Conservation (phyloP, 768 basidiomycete species). For the Pulveroboletus sp. region DNA sequence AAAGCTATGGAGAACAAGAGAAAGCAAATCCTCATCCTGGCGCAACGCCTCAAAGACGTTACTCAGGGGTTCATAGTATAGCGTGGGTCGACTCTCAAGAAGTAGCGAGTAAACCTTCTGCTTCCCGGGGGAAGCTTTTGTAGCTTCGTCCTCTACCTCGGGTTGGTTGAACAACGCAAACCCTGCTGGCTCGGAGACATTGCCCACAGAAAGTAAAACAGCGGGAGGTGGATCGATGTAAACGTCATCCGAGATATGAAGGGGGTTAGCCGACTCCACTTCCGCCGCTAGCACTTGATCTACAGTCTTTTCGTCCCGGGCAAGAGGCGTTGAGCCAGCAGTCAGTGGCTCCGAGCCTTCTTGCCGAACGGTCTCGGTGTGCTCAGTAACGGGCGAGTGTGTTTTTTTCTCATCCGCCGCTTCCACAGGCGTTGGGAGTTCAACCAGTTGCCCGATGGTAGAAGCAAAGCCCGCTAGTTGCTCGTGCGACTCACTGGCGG, state of each 20-base stretch:
- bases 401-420: slow-evolving; percentile 3
- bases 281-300: slow-evolving; percentile 11
- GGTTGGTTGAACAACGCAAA: slow-evolving; percentile 60
- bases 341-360: slow-evolving; percentile 6
- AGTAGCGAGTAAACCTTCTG: slow-evolving; percentile 40
- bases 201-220: slow-evolving; percentile 48
- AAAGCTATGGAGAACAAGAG: slow-evolving; percentile 42
- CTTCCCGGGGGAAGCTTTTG: slow-evolving; percentile 9
- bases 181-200: slow-evolving; percentile 38
- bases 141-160: slow-evolving; percentile 23
- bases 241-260: slow-evolving; percentile 62
- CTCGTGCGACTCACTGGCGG: slow-evolving; percentile 21
- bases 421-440: slow-evolving; percentile 3
- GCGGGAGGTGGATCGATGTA: slow-evolving; percentile 76
- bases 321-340: slow-evolving; percentile 9
- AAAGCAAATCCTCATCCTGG: slow-evolving; percentile 50
- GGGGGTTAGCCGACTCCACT: slow-evolving; percentile 38
- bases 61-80: slow-evolving; percentile 76
- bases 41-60: slow-evolving; percentile 72
- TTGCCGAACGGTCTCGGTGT: slow-evolving; percentile 12
- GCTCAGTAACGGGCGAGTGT: slow-evolving; percentile 4
- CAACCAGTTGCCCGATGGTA: slow-evolving; percentile 5
- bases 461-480: slow-evolving; percentile 7
- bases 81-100: slow-evolving; percentile 59
- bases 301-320: slow-evolving; percentile 10